Conservation (phyloP, 371 early-diverging fungal species). For the Haplosporangium sp. region DNA sequence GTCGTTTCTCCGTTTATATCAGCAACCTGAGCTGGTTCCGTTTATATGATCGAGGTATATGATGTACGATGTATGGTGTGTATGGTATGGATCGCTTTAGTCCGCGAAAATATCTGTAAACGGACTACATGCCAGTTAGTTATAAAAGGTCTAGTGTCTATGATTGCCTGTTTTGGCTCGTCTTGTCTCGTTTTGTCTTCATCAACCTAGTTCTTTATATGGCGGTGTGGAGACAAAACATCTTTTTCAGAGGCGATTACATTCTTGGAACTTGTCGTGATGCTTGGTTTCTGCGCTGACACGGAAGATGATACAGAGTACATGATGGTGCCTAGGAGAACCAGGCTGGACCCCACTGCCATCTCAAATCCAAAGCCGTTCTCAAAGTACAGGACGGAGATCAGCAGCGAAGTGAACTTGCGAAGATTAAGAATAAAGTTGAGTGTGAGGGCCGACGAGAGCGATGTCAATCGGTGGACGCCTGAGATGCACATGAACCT, state of each 20-base stretch:
- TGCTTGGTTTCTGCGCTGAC: neutral
- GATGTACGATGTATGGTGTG: too few relatives aligned
- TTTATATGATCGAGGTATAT: too few relatives aligned
- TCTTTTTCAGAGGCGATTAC: too few relatives aligned
- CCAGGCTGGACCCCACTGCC: constrained; percentile 74
- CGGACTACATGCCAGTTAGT: too few relatives aligned
- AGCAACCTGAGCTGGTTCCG: too few relatives aligned
- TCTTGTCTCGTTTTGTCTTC: too few relatives aligned
- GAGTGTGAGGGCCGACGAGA: constrained; percentile 82
- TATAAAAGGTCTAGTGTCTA: too few relatives aligned
- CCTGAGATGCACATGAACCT: constrained; percentile 88
- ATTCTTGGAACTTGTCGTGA: neutral
- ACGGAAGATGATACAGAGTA: constrained; percentile 63
- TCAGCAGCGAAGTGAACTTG: constrained; percentile 82
- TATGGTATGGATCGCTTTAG: too few relatives aligned
- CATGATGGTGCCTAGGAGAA: constrained; percentile 81
- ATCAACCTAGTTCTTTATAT: too few relatives aligned
- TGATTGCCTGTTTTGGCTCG: too few relatives aligned
- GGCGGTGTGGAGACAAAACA: too few relatives aligned
- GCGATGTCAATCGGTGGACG: constrained; percentile 84
- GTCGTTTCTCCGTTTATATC: neutral
- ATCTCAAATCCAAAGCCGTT: constrained; percentile 78
- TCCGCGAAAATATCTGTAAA: too few relatives aligned
- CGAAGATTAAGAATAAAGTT: constrained; percentile 89
- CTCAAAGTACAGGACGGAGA: constrained; percentile 87